Evolutionary conservation across 2,329 filamentous ascomycete species (phyloP).

Genomic region (Amesomyces nigricolor): DNA sequence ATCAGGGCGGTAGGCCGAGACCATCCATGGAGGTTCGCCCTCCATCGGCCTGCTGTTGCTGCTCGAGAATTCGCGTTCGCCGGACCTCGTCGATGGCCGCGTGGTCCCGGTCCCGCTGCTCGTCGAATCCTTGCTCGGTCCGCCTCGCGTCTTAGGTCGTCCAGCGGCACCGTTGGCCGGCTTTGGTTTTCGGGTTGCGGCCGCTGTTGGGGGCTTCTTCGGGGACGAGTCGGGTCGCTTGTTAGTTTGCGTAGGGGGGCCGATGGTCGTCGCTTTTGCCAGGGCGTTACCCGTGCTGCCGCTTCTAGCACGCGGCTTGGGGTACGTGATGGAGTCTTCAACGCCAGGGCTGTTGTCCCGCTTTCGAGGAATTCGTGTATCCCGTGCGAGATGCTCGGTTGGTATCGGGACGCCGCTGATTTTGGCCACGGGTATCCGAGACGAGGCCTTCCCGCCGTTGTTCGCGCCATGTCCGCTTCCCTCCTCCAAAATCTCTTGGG

Average conservation of each 20-base stretch:
- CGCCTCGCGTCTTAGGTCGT: slow-evolving; percentile 60
- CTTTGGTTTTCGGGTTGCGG: slow-evolving; percentile 42
- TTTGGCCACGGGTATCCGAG: slow-evolving; percentile 82
- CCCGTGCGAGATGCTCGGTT: slow-evolving; percentile 65
- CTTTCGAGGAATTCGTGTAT: slow-evolving; percentile 60
- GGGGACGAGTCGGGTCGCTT: slow-evolving; percentile 49
- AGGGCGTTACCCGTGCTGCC: slow-evolving; percentile 54
- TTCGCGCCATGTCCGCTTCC: slow-evolving; percentile 48
- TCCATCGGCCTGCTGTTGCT: slow-evolving; percentile 64
- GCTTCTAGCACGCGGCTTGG: slow-evolving; percentile 64
- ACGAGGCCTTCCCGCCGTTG: slow-evolving; percentile 56
- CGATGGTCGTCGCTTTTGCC: slow-evolving; percentile 40
- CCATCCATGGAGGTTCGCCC: slow-evolving; percentile 92
- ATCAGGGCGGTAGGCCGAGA: slow-evolving; percentile 92
- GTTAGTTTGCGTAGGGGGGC: slow-evolving; percentile 10
- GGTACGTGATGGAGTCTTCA: slow-evolving; percentile 54
- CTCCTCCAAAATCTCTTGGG: slow-evolving; percentile 69
- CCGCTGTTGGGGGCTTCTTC: slow-evolving; percentile 40
- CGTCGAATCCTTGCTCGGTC: slow-evolving; percentile 44
- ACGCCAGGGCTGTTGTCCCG: slow-evolving; percentile 46
- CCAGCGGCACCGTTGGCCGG: slow-evolving; percentile 34
- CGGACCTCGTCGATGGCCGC: slow-evolving; percentile 58
- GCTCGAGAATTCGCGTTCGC: slow-evolving; percentile 46
- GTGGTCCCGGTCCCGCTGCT: slow-evolving; percentile 44
- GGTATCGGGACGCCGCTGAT: slow-evolving; percentile 72